phyloP scores from a whole-genome alignment of 306 rosid species.

The Gastrolobium bilobum region DNA sequence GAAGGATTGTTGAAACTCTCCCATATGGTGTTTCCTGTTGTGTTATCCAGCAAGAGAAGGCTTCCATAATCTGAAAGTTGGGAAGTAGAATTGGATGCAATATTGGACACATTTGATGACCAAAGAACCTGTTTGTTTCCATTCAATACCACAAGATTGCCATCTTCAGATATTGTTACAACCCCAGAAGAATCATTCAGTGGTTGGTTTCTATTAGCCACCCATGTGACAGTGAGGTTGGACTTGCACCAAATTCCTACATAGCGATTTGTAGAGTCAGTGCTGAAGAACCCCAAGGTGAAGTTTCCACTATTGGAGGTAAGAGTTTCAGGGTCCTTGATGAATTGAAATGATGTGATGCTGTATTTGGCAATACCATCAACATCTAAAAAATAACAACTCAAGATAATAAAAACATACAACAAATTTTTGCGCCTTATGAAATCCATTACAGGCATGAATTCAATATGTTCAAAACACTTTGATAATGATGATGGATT shows the following conservation, averaged over 20 bases:
- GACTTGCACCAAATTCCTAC: constrained; percentile 61
- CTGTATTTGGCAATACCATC: not conserved
- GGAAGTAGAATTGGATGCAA: constrained; percentile 17
- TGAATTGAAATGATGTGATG: constrained; percentile 21
- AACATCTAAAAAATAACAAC: not conserved
- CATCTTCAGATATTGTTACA: constrained; percentile 44
- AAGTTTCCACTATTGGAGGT: constrained; percentile 35
- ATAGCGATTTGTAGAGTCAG: constrained; percentile 43
- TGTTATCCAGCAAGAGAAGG: constrained; percentile 49
- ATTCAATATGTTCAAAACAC: too few relatives aligned
- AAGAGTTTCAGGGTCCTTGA: constrained; percentile 42
- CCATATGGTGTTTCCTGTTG: constrained; percentile 43
- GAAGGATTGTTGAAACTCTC: constrained; percentile 56
- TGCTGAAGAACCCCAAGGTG: constrained; percentile 62
- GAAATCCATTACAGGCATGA: not conserved
- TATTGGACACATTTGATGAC: constrained; percentile 48
- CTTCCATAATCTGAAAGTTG: constrained; percentile 52
- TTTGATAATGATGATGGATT: too few relatives aligned
- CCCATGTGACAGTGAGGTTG: constrained; percentile 48
- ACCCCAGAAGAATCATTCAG: constrained; percentile 44
- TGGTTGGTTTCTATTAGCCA: constrained; percentile 61
- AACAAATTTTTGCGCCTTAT: not conserved
- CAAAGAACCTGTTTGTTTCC: constrained; percentile 45
- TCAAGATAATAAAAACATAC: not conserved
- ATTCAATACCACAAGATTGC: constrained; percentile 54